Base-by-base conservation (phyloP, 345 rosid genomes). In the Salix caprea region DNA sequence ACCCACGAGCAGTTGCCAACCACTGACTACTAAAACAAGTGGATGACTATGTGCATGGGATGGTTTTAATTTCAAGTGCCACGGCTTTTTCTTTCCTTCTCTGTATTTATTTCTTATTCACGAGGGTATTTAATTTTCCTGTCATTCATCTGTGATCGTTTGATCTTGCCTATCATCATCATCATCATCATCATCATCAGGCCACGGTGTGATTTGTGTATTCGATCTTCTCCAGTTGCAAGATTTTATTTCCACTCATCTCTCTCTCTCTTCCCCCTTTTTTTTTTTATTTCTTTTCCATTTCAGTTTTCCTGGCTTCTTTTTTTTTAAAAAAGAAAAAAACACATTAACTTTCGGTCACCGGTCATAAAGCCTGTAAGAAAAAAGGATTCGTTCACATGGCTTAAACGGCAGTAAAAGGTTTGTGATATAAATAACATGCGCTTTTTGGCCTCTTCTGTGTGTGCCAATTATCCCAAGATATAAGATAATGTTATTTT, bases 1-100 rank as follows among this genome's bases (percentile, higher is more conserved):
- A 72, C 88, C 69, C 94, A 94, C 40, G 96, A 90, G 78, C 92
- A 83, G 76, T 86, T 89, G 50, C 89, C 96, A 19, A 75, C 89
- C 67, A 11, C 93, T n/a, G 97, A 94, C 46, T 93, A 93, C 89
- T 93, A 77, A 26, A 26, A 66, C 24, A 21, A 37, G 71, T 34
- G 23, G 36, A 24, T 39, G 28, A 3, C 15, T 23, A 15, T 67
- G 67, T 26, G 24, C 5, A 68, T 36, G 36, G 69, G 40, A 11
- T 54, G 13, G 44, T 2, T 15, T 61, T 54, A 60, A 19, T 15
- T 13, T 56, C 5, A 16, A 44, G 15, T 26, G 36, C 72, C 60
- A 21, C 79, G 76, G 77, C 68, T 46, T 66, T 40, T 79, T 74
- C 40, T 42, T 39, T 76, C 37, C 48, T 36, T 66, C 32, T 14